Conservation (phyloP, 2,329 filamentous ascomycete species). For the Fusarium sp. region DNA sequence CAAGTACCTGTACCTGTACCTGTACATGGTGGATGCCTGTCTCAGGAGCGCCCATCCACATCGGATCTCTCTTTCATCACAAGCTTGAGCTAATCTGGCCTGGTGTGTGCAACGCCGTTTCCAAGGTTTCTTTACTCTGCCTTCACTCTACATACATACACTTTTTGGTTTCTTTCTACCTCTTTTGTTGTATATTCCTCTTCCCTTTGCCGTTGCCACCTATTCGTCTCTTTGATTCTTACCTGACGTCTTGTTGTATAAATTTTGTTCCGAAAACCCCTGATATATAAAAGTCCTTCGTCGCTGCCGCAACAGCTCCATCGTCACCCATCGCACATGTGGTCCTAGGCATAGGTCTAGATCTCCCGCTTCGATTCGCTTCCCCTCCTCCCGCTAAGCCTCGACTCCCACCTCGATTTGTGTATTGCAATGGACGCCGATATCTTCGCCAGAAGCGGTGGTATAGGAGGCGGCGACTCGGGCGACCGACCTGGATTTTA, state of each 20-base stretch:
- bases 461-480: slow-evolving; percentile 22
- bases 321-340: slow-evolving; percentile 41
- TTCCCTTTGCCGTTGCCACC: neutral
- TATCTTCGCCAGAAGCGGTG: slow-evolving; percentile 41
- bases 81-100: slow-evolving; percentile 19
- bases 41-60: slow-evolving; percentile 36
- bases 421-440: slow-evolving; percentile 41
- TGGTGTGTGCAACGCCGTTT: slow-evolving; percentile 35
- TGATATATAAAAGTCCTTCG: slow-evolving; percentile 27
- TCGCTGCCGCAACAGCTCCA: slow-evolving; percentile 39
- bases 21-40: slow-evolving; percentile 20
- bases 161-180: slow-evolving; percentile 17
- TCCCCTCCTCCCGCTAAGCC: neutral
- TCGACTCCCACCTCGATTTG: neutral
- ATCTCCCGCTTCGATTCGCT: slow-evolving; percentile 25
- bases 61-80: slow-evolving; percentile 34
- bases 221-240: neutral
- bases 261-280: slow-evolving; percentile 10
- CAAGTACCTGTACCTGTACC: slow-evolving; percentile 32
- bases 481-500: slow-evolving; percentile 65
- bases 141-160: neutral
- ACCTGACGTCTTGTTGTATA: slow-evolving; percentile 1
- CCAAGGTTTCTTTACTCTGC: slow-evolving; percentile 38
- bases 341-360: slow-evolving; percentile 36
- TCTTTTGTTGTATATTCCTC: slow-evolving; percentile 16